Evolutionary conservation across 2,329 filamentous ascomycete genomes (phyloP).

Genomic region (Teratosphaeria pseudoeucalypti): DNA sequence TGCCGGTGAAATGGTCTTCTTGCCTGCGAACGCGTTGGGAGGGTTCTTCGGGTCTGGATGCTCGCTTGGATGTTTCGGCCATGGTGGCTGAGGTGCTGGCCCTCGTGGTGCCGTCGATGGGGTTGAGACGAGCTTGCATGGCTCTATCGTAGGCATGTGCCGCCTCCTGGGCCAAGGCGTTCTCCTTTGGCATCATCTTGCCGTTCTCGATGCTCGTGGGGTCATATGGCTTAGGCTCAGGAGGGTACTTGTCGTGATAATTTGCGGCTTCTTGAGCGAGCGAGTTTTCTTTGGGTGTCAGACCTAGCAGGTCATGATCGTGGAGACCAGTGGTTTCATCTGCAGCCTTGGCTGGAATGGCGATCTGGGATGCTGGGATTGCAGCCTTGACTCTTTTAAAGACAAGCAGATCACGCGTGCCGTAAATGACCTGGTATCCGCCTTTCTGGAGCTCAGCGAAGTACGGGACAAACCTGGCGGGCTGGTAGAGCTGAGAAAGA

Average conservation of each 20-base stretch:
- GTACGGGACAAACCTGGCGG: constrained; percentile 55
- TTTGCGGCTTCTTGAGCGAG: constrained; percentile 4
- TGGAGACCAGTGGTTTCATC: constrained; percentile 3
- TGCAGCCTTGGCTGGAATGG: constrained; percentile 11
- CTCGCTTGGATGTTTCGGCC: constrained; percentile 18
- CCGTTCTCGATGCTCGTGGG: constrained; percentile 8
- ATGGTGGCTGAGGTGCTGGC: not conserved
- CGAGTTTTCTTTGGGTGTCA: constrained; percentile 8
- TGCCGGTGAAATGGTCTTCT: constrained; percentile 40
- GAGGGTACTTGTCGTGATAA: constrained; percentile 3
- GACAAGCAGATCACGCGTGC: constrained; percentile 52
- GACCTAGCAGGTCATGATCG: constrained; percentile 12
- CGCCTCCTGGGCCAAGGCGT: constrained; percentile 9
- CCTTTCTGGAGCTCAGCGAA: constrained; percentile 48
- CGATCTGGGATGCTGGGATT: not conserved
- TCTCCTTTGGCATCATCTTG: constrained; percentile 8
- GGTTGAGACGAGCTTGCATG: constrained; percentile 36
- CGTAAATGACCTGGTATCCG: constrained; percentile 58
- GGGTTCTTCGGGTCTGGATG: constrained; percentile 24
- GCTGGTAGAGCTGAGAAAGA: constrained; percentile 50
- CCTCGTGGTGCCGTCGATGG: constrained; percentile 39
- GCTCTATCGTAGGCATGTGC: constrained; percentile 7
- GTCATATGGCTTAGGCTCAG: constrained; percentile 5
- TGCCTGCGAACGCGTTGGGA: constrained; percentile 28
- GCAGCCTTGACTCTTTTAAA: constrained; percentile 48